phyloP scores from a whole-genome alignment of 768 basidiomycete species.

The Mycena kentingensis region DNA sequence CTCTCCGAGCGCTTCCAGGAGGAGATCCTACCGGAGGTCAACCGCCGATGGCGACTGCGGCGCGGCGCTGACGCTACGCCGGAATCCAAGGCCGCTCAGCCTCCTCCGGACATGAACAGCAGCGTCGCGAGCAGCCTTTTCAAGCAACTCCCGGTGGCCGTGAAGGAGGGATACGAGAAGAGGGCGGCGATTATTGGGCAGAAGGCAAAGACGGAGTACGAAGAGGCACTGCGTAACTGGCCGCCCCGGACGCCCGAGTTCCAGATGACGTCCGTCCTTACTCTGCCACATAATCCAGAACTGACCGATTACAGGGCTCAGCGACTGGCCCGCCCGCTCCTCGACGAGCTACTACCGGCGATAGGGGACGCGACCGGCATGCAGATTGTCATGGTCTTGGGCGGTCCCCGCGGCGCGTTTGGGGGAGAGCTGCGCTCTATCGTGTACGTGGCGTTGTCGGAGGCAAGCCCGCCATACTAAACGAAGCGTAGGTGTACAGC shows the following conservation, averaged over 20 bases:
- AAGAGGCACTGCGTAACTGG: background rate
- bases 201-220: background rate
- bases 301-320: background rate
- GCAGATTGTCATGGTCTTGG: background rate
- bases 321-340: background rate
- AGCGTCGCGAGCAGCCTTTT: background rate
- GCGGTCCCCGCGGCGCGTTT: background rate
- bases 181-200: background rate
- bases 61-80: background rate
- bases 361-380: background rate
- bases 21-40: background rate
- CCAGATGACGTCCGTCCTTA: background rate
- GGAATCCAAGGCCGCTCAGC: background rate
- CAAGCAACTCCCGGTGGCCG: background rate
- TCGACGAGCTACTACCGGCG: background rate
- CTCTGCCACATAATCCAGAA: background rate
- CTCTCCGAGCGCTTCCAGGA: background rate
- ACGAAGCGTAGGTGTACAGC: background rate
- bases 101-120: background rate
- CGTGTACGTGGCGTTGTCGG: background rate
- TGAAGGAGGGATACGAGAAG: background rate
- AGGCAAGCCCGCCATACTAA: background rate
- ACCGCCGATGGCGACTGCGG: background rate
- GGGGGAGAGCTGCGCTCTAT: background rate
- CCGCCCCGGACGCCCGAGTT: background rate